Evolutionary conservation across 441 rosid species (phyloP).

Genomic region (Bocquillonia castaneifolia): DNA sequence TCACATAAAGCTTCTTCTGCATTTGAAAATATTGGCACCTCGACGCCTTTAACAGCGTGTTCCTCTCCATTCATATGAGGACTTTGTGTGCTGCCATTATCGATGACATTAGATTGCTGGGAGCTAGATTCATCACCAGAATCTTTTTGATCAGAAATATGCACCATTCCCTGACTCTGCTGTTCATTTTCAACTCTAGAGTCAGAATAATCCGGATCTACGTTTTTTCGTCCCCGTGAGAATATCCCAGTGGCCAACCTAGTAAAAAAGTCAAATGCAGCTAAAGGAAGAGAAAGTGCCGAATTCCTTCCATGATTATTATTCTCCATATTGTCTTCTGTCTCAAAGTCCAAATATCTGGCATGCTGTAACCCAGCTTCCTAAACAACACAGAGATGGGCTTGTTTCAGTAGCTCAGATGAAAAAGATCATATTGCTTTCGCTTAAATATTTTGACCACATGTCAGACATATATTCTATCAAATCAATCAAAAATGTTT

Average conservation of each 20-base stretch:
- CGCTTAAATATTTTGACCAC: not conserved
- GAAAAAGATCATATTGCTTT: not conserved
- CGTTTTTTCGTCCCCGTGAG: constrained; percentile 58
- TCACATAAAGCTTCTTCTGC: constrained; percentile 28
- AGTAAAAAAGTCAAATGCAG: constrained; percentile 82
- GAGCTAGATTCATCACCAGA: constrained; percentile 43
- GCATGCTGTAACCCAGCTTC: constrained; percentile 41
- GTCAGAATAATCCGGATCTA: constrained; percentile 43
- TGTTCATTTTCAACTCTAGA: constrained; percentile 42
- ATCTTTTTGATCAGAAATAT: constrained; percentile 33
- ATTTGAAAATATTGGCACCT: constrained; percentile 31
- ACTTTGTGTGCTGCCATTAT: constrained; percentile 31
- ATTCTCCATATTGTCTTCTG: constrained; percentile 40
- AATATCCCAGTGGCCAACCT: constrained; percentile 82
- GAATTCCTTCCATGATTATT: constrained; percentile 55
- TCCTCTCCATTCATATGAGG: constrained; percentile 32
- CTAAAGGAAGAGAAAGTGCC: constrained; percentile 78
- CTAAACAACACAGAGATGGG: constrained; percentile 44
- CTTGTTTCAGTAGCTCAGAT: constrained; percentile 14
- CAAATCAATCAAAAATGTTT: not conserved
- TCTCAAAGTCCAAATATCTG: constrained; percentile 35
- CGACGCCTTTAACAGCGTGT: constrained; percentile 27
- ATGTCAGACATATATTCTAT: not conserved
- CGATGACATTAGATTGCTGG: constrained; percentile 37
- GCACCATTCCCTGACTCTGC: constrained; percentile 27